Percentiles rank a stretch among this genome's conserved stretches.
These are phyloP conservation scores for Blepharisma japonicum DNA, from an alignment of 73 alveolate species.

Conservation along the genomic window DNA sequence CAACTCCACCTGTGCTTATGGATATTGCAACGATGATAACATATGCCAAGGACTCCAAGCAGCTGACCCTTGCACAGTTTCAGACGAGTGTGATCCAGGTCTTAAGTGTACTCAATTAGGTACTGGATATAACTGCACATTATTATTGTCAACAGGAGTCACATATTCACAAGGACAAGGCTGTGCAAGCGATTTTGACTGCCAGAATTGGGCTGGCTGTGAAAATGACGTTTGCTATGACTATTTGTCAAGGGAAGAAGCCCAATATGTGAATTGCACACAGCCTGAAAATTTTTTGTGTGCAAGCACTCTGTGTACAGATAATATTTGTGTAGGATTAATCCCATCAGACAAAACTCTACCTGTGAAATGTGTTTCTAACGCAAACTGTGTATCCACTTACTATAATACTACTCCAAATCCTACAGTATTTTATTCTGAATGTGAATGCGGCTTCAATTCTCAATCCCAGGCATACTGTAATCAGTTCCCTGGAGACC, in stretches of 20 bases:
- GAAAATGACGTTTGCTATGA: background rate
- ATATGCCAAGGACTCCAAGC: slow-evolving; percentile 13
- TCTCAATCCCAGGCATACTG: background rate
- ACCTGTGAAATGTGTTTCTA: background rate
- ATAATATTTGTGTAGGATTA: background rate
- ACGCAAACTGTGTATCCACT: background rate
- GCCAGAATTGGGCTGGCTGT: slow-evolving; percentile 1
- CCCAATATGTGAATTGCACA: background rate
- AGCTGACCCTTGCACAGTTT: slow-evolving; percentile 1
- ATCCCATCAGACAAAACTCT: background rate
- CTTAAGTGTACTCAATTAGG: background rate
- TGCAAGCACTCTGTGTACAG: background rate
- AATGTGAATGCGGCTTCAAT: slow-evolving; percentile 5
- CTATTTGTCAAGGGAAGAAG: slow-evolving; percentile 4
- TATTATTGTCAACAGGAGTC: background rate
- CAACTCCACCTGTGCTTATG: background rate
- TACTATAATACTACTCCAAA: slow-evolving; percentile 4
- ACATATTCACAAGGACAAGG: background rate
- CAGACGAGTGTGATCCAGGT: slow-evolving; percentile 21
- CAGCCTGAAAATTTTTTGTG: background rate
- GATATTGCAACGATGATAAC: background rate
- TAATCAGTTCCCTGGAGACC: slow-evolving; percentile 3
- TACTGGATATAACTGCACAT: background rate
- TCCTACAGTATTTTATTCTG: background rate
- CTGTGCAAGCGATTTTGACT: slow-evolving; percentile 9